Conservation (phyloP, 2,329 filamentous ascomycete genomes). For the Penicillium sp. region DNA sequence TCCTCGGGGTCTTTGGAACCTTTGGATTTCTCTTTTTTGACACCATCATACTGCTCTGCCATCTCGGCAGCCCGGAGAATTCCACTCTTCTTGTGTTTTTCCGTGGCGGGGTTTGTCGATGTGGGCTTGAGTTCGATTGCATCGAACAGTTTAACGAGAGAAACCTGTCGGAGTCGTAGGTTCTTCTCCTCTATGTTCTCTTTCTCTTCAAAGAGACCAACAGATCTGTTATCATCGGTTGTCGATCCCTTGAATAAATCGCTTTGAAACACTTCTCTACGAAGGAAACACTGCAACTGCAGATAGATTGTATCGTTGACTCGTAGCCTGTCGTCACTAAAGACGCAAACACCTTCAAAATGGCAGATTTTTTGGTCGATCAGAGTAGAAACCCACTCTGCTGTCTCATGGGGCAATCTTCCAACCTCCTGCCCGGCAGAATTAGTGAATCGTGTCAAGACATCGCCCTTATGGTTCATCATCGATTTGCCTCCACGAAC, state of each 20-base stretch:
- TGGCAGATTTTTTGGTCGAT: slow-evolving; percentile 86
- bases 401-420: slow-evolving; percentile 79
- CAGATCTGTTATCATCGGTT: slow-evolving; percentile 67
- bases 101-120: slow-evolving; percentile 70
- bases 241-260: slow-evolving; percentile 51
- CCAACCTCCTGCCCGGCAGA: slow-evolving; percentile 78
- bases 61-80: slow-evolving; percentile 85
- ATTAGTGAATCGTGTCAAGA: slow-evolving; percentile 90
- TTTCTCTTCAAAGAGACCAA: slow-evolving; percentile 76
- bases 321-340: slow-evolving; percentile 77
- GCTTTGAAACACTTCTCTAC: slow-evolving; percentile 71
- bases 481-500: slow-evolving; percentile 48
- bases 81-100: slow-evolving; percentile 78
- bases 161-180: slow-evolving; percentile 80
- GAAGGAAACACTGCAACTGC: slow-evolving; percentile 76
- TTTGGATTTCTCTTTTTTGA: slow-evolving; percentile 48
- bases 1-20: slow-evolving; percentile 39
- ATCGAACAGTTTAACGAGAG: slow-evolving; percentile 82
- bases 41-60: slow-evolving; percentile 71
- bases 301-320: slow-evolving; percentile 95
- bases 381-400: slow-evolving; percentile 87
- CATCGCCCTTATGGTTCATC: slow-evolving; percentile 69
- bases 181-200: slow-evolving; percentile 85
- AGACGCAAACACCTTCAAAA: slow-evolving; percentile 87
- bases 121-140: slow-evolving; percentile 82